A percentile compares a stretch with the other conserved stretches of the same genome.
Conservation (phyloP, 139 green algal species). For the Coelastrella sp. region DNA sequence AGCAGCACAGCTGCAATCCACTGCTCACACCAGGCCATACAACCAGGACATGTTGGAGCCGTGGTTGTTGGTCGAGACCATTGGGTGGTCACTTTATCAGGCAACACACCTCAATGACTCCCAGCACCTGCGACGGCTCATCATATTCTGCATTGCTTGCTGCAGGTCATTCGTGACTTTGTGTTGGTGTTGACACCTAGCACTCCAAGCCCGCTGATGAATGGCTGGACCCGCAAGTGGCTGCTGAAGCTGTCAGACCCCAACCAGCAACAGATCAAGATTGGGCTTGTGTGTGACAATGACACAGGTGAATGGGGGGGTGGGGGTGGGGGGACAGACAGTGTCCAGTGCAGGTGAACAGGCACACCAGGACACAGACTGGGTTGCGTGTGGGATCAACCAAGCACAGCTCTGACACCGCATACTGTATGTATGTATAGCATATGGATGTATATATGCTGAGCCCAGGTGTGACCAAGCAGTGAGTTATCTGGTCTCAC, state of each 20-base stretch:
- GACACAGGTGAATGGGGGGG: background rate
- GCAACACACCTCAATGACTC: too few relatives aligned
- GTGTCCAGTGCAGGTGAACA: too few relatives aligned
- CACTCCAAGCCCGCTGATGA: background rate
- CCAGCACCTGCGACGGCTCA: too few relatives aligned
- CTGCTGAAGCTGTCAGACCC: slow-evolving; percentile 25
- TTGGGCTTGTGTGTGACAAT: background rate
- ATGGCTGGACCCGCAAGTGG: background rate
- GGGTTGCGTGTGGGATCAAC: too few relatives aligned
- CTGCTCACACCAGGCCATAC: background rate
- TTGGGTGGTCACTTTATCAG: too few relatives aligned
- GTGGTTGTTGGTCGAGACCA: too few relatives aligned
- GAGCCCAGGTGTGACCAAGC: background rate
- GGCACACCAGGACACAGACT: too few relatives aligned
- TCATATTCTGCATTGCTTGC: background rate
- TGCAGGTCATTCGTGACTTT: slow-evolving; percentile 40
- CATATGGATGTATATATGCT: background rate
- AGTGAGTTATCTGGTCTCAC: background rate
- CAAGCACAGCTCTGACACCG: background rate
- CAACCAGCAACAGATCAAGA: background rate
- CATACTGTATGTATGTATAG: background rate
- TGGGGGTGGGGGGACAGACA: too few relatives aligned
- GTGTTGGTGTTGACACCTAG: background rate
- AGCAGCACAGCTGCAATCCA: background rate
- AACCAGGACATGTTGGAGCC: background rate